Evolutionary conservation across 1,139 yeast species (phyloP).

Genomic region (Pichia norvegensis): DNA sequence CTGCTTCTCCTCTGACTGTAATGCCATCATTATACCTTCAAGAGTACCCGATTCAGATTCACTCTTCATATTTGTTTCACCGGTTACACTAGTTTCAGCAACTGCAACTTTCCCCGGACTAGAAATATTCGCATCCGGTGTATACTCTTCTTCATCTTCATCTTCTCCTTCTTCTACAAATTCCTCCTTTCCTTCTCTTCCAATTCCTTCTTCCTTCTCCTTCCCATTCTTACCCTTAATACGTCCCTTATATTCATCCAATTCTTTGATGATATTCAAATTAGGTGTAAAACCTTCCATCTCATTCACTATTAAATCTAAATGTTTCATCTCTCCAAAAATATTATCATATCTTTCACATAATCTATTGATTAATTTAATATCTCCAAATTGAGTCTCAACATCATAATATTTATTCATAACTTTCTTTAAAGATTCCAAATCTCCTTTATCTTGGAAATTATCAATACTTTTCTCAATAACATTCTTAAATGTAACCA

Average conservation of each 20-base stretch:
- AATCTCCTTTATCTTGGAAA: conserved; percentile 25
- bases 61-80: not conserved
- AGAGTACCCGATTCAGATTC: not conserved
- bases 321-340: conserved; percentile 29
- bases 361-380: conserved; percentile 57
- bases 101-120: too few relatives aligned
- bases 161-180: not conserved
- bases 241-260: conserved; percentile 8
- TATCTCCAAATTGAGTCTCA: conserved; percentile 57
- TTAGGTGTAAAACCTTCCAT: not conserved
- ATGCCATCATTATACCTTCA: conserved; percentile 2
- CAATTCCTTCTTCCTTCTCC: not conserved
- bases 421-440: conserved; percentile 37
- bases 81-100: too few relatives aligned
- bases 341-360: conserved; percentile 58
- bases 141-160: not conserved
- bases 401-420: conserved; percentile 37
- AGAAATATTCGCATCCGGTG: too few relatives aligned
- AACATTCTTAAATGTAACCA: conserved; percentile 72
- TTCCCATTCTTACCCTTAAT: not conserved
- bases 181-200: not conserved
- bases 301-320: not conserved
- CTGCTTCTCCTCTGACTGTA: not conserved
- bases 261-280: conserved; percentile 1
- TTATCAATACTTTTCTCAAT: conserved; percentile 59